A percentile compares a stretch with the other conserved stretches of the same genome.
These are phyloP conservation scores for Akanthomyces muscarius DNA, from an alignment of 2,329 filamentous ascomycete genomes.

Conservation along the genomic window DNA sequence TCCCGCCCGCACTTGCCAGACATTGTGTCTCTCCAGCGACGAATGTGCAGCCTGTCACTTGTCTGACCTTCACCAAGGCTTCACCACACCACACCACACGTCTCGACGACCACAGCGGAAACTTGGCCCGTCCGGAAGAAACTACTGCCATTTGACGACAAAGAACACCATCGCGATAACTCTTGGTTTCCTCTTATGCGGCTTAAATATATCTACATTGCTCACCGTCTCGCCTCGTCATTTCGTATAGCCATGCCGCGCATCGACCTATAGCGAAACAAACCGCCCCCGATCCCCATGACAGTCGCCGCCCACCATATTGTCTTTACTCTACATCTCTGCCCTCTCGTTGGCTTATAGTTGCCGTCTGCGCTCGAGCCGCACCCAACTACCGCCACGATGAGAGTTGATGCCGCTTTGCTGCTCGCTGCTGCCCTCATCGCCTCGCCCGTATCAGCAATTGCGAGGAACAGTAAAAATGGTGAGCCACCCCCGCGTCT, in stretches of 20 bases:
- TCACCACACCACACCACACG: background rate
- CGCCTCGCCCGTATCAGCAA: slow-evolving; percentile 18
- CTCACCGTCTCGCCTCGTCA: background rate
- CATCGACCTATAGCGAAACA: slow-evolving; percentile 7
- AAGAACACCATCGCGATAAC: background rate
- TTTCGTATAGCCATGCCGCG: slow-evolving; percentile 7
- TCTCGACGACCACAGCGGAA: background rate
- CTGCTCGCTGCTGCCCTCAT: slow-evolving; percentile 21
- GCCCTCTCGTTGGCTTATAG: background rate
- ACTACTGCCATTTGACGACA: background rate
- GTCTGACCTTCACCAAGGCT: background rate
- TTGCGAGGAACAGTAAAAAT: slow-evolving; percentile 17
- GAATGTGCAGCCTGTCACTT: slow-evolving; percentile 1
- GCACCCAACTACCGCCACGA: slow-evolving; percentile 14
- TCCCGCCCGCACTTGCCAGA: slow-evolving; percentile 12
- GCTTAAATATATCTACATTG: background rate
- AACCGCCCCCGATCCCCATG: slow-evolving; percentile 4
- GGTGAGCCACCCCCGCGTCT: slow-evolving; percentile 17
- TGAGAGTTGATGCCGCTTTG: slow-evolving; percentile 20
- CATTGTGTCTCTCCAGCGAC: slow-evolving; percentile 13
- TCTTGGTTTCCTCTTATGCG: background rate
- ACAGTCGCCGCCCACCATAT: background rate
- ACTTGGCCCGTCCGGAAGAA: background rate
- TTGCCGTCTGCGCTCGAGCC: slow-evolving; percentile 6
- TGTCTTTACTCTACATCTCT: background rate